Evolutionary conservation across 176 grass and related monocot species (phyloP), one percentile per base, ranked within the genome.

Genomic region (Dactylis glomerata): DNA sequence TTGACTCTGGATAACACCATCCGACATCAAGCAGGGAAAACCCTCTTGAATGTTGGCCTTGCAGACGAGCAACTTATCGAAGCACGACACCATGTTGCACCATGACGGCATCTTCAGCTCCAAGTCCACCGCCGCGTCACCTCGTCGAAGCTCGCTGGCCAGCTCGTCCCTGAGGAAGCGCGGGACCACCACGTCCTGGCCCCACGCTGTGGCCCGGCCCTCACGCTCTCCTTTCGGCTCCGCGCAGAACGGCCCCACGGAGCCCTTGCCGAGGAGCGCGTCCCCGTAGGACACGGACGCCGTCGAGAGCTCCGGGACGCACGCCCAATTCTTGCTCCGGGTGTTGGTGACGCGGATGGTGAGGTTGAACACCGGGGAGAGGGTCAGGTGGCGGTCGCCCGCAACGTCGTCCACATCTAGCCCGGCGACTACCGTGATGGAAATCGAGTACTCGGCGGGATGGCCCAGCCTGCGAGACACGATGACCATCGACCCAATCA

Each of bases 331-430:
- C 5, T 0, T 23, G 72, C 26, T 2, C 5, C 22, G 3, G 19
- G 42, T 0, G 72, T 38, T 75, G 41, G 20, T 16, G 44, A 84
- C 13, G 72, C 5, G 82, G 15, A 84, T 8, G 1, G 82, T 84
- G 57, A 84, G 40, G 82, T 84, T 76, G 71, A 84, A 65, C 31
- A 75, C 82, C 57, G 82, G 82, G 3, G 82, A 65, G n/a, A 69
- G 66, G 3, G 57, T 84, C 36, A 20, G 67, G 54, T 23, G 54
- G 4, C 36, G 36, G 67, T 69, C 67, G 67, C 19, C 67, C 1
- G 67, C 67, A 10, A 69, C 12, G 37, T 71, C 68, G 37, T 40
- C 57, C 32, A 52, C 42, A 12, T 71, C 42, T n/a, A 84, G 82
- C 22, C 72, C 82, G 57, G 10, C 55, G 42, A 75, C 41, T 22